Conservation (phyloP, 2,329 filamentous ascomycete genomes). For the Nemania sp. region DNA sequence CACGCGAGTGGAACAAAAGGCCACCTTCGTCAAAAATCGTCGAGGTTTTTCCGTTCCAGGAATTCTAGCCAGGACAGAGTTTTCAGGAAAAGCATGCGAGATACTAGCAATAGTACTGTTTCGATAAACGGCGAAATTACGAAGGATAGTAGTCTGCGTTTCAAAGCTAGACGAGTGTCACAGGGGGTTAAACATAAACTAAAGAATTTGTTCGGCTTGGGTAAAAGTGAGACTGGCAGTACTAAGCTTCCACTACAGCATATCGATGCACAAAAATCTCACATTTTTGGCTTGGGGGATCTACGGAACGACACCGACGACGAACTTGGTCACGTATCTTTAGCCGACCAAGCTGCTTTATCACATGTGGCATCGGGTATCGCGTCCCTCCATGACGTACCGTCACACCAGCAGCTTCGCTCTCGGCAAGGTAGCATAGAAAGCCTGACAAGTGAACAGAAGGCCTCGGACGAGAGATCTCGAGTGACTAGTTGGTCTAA, state of each 20-base stretch:
- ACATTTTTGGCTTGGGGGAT: conserved; percentile 42
- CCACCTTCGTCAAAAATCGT: conserved; percentile 55
- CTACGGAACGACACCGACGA: conserved; percentile 36
- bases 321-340: conserved; percentile 27
- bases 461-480: conserved; percentile 65
- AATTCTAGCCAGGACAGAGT: conserved; percentile 51
- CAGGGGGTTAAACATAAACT: conserved; percentile 71
- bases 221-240: conserved; percentile 53
- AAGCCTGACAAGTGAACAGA: conserved; percentile 58
- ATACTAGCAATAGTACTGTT: conserved; percentile 60
- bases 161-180: conserved; percentile 72
- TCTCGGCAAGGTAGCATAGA: conserved; percentile 68
- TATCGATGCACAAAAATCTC: conserved; percentile 59
- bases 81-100: conserved; percentile 60
- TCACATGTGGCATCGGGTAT: conserved; percentile 62
- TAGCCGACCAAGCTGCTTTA: conserved; percentile 51
- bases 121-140: conserved; percentile 37
- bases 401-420: conserved; percentile 59
- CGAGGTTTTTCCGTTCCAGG: conserved; percentile 59
- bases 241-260: conserved; percentile 63
- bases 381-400: conserved; percentile 63
- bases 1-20: conserved; percentile 22
- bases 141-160: conserved; percentile 57
- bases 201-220: conserved; percentile 66
- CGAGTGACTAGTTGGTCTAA: conserved; percentile 79